A percentile compares a stretch with the other conserved stretches of the same genome.
Evolutionary conservation across 1,284 basidiomycete species (phyloP).

Genomic region (Boletus holoroseus): DNA sequence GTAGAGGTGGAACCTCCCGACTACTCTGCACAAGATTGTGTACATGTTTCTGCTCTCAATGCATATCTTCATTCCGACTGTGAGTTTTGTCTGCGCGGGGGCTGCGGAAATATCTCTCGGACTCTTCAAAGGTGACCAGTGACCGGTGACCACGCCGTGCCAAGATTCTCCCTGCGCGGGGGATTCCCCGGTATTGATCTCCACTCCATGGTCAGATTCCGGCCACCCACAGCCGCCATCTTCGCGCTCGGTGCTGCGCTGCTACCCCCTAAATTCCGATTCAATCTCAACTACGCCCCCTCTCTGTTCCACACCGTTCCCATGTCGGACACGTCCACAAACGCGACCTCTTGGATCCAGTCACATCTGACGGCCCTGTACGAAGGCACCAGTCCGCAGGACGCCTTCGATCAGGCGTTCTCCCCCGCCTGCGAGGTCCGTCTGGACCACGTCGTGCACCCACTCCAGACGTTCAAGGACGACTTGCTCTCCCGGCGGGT

Average conservation of each 20-base stretch:
- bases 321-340: slow-evolving; percentile 1
- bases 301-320: not conserved
- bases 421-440: slow-evolving; percentile 33
- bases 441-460: slow-evolving; percentile 30
- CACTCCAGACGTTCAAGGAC: slow-evolving; percentile 32
- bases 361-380: slow-evolving; percentile 29
- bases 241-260: slow-evolving; percentile 5
- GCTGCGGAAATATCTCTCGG: too few species aligned
- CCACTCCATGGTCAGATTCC: not conserved
- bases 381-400: slow-evolving; percentile 20
- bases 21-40: slow-evolving; percentile 22
- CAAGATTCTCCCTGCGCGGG: too few species aligned
- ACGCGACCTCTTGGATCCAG: slow-evolving; percentile 24
- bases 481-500: slow-evolving; percentile 18
- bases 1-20: slow-evolving; percentile 26
- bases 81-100: too few species aligned
- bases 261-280: not conserved
- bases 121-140: too few species aligned
- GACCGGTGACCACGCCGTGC: too few species aligned
- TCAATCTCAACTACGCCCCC: not conserved
- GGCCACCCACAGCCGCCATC: not conserved
- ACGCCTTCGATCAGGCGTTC: slow-evolving; percentile 32
- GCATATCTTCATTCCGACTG: slow-evolving; percentile 12
- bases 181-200: too few species aligned
- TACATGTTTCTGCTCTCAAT: slow-evolving; percentile 29